Evolutionary conservation across 2,329 filamentous ascomycete genomes (phyloP), one percentile per base, ranked within the genome.

Genomic region (Fonsecaea erecta): DNA sequence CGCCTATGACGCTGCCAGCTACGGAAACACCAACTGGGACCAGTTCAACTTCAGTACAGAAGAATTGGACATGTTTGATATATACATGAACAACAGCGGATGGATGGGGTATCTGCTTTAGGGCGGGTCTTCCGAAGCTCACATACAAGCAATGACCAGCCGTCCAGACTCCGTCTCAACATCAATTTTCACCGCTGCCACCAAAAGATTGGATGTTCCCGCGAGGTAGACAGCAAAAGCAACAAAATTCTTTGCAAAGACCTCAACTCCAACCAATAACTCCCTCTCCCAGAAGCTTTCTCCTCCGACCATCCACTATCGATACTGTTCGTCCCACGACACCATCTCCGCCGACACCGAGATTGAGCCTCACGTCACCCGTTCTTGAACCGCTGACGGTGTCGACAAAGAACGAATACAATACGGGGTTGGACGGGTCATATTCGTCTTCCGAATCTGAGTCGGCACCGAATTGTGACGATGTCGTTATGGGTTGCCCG

Each of bases 21-120:
- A 69, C 34, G 68, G 65, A 18, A 69, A 67, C 46, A 67, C 65
- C 4, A 68, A 71, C 52, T 71, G 69, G 69, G 67, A 70, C n/a
- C 64, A 70, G 40, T 69, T 70, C 52, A 68, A 67, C 30, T 71
- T 69, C 46, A 66, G 57, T 14, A 56, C 59, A 3, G 63, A 68
- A 24, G 69, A 71, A 48, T 35, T 71, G 63, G 63, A 69, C 43
- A 53, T 68, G 60, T 69, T 71, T 63, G 67, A 71, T 56, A 54
- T 63, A 18, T 68, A 69, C 60, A 71, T 71, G 69, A 64, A 63
- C 28, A 68, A 68, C 34, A 57, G 30, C 21, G 67, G 69, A 26
- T 71, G 69, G 69, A 71, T 70, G 67, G 69, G 69, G 26, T 71
- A 71, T 68, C 51, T 71, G 40, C 55, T 71, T 16, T 65, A 46